Conservation (phyloP, 495 filamentous ascomycete species). For the Neurospora sp. region DNA sequence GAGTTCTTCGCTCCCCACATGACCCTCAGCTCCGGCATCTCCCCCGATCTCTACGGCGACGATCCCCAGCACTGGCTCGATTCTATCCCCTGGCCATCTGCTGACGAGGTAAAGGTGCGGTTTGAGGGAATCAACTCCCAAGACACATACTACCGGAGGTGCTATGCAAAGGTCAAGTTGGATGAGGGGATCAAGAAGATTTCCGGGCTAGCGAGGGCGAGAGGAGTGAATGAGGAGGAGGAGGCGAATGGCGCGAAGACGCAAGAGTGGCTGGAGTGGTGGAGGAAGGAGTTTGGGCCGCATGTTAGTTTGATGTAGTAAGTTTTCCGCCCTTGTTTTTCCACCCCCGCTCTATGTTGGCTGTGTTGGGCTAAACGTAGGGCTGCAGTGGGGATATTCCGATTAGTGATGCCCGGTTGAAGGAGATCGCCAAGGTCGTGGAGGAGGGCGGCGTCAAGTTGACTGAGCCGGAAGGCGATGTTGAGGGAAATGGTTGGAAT, state of each 20-base stretch:
- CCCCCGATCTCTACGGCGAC: slow-evolving; percentile 7
- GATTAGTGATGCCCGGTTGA: slow-evolving; percentile 11
- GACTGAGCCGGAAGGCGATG: background rate
- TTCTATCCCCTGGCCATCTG: slow-evolving; percentile 4
- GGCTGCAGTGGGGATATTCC: slow-evolving; percentile 12
- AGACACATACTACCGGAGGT: slow-evolving; percentile 19
- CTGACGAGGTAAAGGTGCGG: slow-evolving; percentile 5
- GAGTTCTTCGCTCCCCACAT: slow-evolving; percentile 20
- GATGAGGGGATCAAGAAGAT: slow-evolving; percentile 10
- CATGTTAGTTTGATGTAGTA: slow-evolving; percentile 27
- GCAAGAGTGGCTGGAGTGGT: slow-evolving; percentile 16
- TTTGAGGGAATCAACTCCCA: slow-evolving; percentile 13
- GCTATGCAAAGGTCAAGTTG: slow-evolving; percentile 13
- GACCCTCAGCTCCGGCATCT: slow-evolving; percentile 20
- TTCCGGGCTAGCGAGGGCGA: slow-evolving; percentile 13
- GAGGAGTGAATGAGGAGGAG: slow-evolving; percentile 11
- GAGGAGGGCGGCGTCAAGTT: slow-evolving; percentile 15
- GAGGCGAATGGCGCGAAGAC: slow-evolving; percentile 7
- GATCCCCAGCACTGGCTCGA: slow-evolving; percentile 21
- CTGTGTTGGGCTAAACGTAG: background rate
- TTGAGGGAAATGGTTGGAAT: slow-evolving; percentile 13
- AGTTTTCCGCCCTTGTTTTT: background rate
- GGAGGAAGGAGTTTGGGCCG: slow-evolving; percentile 16
- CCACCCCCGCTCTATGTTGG: background rate
- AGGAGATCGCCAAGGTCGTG: slow-evolving; percentile 10